phyloP scores from a whole-genome alignment of 345 rosid genomes.

The Salix koriyanagi region DNA sequence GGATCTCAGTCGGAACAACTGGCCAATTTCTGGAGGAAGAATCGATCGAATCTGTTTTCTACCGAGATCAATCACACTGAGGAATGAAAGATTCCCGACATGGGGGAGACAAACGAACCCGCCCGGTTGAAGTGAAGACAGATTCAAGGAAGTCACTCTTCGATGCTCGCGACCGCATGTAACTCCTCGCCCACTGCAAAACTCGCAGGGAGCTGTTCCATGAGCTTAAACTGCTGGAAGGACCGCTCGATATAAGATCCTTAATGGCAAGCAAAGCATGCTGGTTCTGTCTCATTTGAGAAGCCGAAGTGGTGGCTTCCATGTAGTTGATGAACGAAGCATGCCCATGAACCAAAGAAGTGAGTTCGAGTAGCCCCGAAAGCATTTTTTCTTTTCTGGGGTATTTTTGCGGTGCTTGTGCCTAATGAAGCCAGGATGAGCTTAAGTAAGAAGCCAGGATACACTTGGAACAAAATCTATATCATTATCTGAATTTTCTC shows the following conservation, averaged over 20 bases:
- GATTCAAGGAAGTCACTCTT: slow-evolving; percentile 8
- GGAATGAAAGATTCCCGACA: slow-evolving; percentile 16
- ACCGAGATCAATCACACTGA: neutral
- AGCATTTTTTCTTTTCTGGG: too few relatives aligned
- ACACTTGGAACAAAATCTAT: too few relatives aligned
- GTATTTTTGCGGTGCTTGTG: too few relatives aligned
- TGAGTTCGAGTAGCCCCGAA: too few relatives aligned
- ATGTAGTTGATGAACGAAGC: neutral
- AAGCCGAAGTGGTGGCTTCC: neutral
- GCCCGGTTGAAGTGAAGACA: neutral
- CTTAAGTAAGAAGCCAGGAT: too few relatives aligned
- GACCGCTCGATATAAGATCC: neutral
- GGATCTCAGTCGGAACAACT: neutral
- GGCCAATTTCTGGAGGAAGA: slow-evolving; percentile 21
- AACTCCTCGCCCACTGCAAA: slow-evolving; percentile 28
- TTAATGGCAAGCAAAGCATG: neutral
- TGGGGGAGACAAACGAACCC: too few relatives aligned
- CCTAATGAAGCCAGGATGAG: too few relatives aligned
- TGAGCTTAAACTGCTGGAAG: neutral
- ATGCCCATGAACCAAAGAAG: too few relatives aligned
- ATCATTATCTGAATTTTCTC: too few relatives aligned
- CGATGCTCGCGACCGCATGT: slow-evolving; percentile 14
- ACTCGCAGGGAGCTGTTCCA: neutral
- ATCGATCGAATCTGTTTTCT: neutral
- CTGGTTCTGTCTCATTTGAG: neutral